These are phyloP conservation scores for Emericellopsis atlantica DNA, from an alignment of 2,329 filamentous ascomycete genomes.

Conservation along the genomic window DNA sequence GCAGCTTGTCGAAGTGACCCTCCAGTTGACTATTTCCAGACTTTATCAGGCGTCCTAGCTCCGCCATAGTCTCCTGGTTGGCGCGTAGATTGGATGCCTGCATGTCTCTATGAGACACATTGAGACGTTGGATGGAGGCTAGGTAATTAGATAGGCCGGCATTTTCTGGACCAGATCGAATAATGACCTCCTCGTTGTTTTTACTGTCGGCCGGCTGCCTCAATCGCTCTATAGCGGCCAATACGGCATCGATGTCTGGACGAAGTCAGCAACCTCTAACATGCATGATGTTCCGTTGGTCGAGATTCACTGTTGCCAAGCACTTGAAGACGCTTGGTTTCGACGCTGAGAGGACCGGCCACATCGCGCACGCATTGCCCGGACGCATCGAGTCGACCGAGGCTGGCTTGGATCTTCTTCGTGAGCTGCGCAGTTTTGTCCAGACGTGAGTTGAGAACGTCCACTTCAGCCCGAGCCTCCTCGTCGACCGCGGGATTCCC, in stretches of 20 bases:
- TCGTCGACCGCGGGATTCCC: slow-evolving; percentile 45
- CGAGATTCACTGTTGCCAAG: slow-evolving; percentile 58
- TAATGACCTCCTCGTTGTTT: slow-evolving; percentile 81
- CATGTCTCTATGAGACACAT: slow-evolving; percentile 72
- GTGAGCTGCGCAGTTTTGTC: slow-evolving; percentile 89
- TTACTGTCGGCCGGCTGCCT: slow-evolving; percentile 88
- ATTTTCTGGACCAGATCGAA: slow-evolving; percentile 75
- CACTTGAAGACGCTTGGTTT: slow-evolving; percentile 81
- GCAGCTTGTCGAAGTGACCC: slow-evolving; percentile 64
- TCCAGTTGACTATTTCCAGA: slow-evolving; percentile 75
- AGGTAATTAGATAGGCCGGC: slow-evolving; percentile 77
- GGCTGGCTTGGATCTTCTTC: slow-evolving; percentile 86
- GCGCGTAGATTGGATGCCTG: slow-evolving; percentile 82
- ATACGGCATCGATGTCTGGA: slow-evolving; percentile 71
- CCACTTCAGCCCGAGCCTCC: slow-evolving; percentile 56
- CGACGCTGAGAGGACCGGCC: slow-evolving; percentile 82
- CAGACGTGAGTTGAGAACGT: slow-evolving; percentile 59
- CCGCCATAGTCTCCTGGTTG: slow-evolving; percentile 78
- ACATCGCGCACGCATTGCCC: slow-evolving; percentile 87
- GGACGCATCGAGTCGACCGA: slow-evolving; percentile 72
- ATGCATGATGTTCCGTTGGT: background rate
- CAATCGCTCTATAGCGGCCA: slow-evolving; percentile 77
- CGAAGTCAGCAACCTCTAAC: background rate
- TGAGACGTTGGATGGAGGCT: slow-evolving; percentile 77
- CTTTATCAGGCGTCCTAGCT: slow-evolving; percentile 66